Conservation (phyloP, 2,329 filamentous ascomycete genomes). For the Camillea tinctor region DNA sequence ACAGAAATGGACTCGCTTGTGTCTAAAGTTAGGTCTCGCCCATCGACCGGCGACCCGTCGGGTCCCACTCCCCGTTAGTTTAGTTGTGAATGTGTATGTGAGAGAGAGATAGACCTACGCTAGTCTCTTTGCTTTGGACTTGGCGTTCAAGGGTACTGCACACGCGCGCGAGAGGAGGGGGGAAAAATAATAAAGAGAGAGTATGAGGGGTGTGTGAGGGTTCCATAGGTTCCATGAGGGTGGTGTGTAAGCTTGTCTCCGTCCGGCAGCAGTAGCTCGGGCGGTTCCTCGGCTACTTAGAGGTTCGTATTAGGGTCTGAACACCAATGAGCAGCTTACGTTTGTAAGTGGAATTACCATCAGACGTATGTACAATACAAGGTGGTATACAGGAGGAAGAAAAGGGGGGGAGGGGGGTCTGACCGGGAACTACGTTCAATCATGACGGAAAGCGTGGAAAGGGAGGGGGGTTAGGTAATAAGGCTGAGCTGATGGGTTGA, state of each 20-base stretch:
- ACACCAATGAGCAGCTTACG: not conserved
- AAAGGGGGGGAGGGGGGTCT: too few species aligned
- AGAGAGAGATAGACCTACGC: not conserved
- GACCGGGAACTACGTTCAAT: not conserved
- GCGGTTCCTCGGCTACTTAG: not conserved
- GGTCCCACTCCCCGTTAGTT: not conserved
- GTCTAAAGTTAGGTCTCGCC: not conserved
- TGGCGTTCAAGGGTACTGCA: not conserved
- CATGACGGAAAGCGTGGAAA: not conserved
- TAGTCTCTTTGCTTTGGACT: not conserved
- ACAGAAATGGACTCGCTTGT: not conserved
- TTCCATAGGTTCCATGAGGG: too few species aligned
- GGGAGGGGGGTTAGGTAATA: not conserved
- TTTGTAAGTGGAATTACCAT: not conserved
- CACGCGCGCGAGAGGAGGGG: too few species aligned
- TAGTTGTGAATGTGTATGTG: too few species aligned
- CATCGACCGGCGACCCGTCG: not conserved
- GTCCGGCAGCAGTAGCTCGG: not conserved
- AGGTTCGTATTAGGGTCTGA: not conserved
- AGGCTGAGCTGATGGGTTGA: not conserved
- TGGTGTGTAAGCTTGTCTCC: not conserved
- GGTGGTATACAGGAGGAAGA: not conserved
- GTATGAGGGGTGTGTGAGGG: not conserved
- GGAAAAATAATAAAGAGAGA: not conserved
- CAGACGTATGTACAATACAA: not conserved